Evolutionary conservation across 768 basidiomycete genomes (phyloP).

Genomic region (Boletus sp.): DNA sequence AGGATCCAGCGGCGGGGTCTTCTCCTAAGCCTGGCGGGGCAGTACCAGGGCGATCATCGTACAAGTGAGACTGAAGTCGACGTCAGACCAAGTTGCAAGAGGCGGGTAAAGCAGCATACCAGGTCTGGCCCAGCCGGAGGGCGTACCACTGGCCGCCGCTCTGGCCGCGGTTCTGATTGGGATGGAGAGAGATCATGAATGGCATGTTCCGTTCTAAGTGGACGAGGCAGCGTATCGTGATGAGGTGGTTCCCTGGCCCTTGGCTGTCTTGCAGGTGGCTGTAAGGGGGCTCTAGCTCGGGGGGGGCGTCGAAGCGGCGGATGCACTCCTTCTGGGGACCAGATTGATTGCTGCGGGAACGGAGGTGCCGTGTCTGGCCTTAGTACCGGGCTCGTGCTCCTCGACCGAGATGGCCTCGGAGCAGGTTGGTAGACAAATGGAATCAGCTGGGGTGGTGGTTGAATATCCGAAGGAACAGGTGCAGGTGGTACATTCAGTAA

Average conservation of each 20-base stretch:
- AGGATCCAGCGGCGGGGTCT: constrained; percentile 13
- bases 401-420: constrained; percentile 36
- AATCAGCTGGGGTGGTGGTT: constrained; percentile 49
- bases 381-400: constrained; percentile 40
- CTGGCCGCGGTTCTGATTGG: neutral
- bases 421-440: constrained; percentile 55
- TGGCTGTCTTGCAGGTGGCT: neutral
- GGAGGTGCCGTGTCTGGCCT: constrained; percentile 26
- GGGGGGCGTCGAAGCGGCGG: constrained; percentile 6
- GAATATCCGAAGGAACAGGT: constrained; percentile 37
- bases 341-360: constrained; percentile 21
- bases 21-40: constrained; percentile 23
- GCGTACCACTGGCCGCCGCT: constrained; percentile 20
- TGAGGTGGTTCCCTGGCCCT: neutral
- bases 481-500: constrained; percentile 49
- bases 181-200: constrained; percentile 9
- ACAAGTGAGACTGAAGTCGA: constrained; percentile 19
- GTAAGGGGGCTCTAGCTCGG: constrained; percentile 7
- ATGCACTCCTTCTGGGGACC: constrained; percentile 19
- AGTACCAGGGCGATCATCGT: constrained; percentile 23
- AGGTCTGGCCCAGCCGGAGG: constrained; percentile 18
- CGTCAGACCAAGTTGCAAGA: constrained; percentile 5
- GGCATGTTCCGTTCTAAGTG: constrained; percentile 4
- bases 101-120: constrained; percentile 7
- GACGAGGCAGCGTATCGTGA: constrained; percentile 4